Evolutionary conservation across 768 basidiomycete species (phyloP).

Genomic region (Naganishia randhawae): DNA sequence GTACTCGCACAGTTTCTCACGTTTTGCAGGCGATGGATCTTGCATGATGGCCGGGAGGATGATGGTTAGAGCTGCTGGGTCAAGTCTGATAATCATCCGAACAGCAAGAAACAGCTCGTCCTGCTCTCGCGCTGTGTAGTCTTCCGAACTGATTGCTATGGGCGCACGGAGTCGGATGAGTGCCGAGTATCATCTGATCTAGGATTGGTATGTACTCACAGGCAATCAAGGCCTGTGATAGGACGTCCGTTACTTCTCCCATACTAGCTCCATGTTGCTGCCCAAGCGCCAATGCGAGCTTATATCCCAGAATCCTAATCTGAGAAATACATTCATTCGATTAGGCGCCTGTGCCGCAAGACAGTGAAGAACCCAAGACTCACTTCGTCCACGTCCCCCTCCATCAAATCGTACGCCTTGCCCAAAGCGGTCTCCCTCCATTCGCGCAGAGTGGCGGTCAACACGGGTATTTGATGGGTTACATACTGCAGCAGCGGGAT

Average conservation of each 20-base stretch:
- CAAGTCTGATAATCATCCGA: not conserved
- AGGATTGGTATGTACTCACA: not conserved
- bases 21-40: not conserved
- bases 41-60: not conserved
- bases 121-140: not conserved
- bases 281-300: not conserved
- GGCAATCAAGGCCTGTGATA: not conserved
- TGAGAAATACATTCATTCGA: not conserved
- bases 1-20: not conserved
- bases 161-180: not conserved
- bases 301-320: not conserved
- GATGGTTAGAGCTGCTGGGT: not conserved
- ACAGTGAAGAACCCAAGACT: no score
- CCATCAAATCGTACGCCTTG: not conserved
- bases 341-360: no score
- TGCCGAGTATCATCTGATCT: not conserved
- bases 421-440: not conserved
- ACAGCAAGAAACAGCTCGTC: not conserved
- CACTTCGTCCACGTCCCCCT: not conserved
- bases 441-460: not conserved
- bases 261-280: slow-evolving; percentile 4
- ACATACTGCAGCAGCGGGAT: not conserved
- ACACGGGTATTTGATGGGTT: not conserved
- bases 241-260: not conserved
- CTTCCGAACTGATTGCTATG: not conserved